Base-by-base conservation (phyloP, 2,329 filamentous ascomycete genomes). In the Aspergillus fumigatus region DNA sequence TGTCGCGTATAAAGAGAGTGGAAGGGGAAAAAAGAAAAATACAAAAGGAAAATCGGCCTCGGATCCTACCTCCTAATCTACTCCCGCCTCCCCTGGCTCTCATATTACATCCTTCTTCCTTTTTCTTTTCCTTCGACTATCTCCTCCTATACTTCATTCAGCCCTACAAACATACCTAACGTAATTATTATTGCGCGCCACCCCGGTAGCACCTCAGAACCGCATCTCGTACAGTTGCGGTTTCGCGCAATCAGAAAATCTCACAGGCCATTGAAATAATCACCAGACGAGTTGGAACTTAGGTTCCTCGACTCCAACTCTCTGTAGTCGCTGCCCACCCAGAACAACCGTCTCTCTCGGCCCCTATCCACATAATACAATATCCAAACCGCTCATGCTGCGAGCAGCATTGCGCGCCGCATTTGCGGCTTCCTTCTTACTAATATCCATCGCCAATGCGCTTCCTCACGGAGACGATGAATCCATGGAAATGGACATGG, bases 381-480 rank as follows among this genome's bases (percentile, higher is more conserved):
- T 47, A 47, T 25, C 3, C 43, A 47, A 17, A 25, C 14, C 45
- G 41, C 50, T 45, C 51, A 73, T 73, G 70, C 62, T 65, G 58
- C 60, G 56, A 49, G 56, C 60, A 59, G 56, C 56, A 55, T 59
- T 61, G 56, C 67, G 57, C 48, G 62, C 63, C 61, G 66, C 70
- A 32, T 59, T 71, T 19, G 67, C 62, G 57, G 69, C 66, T 48
- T 56, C 64, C 23, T 60, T 67, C 23, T 55, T 73, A n/a, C 53
- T 75, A 38, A 66, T 63, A 29, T 63, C 67, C 9, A 56, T 69
- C 35, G 68, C 65, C 41, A 70, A 64, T 53, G 72, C 67, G 23
- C 53, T 71, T 47, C 65, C 73, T 8, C 73, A 75, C 55, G 68
- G 68, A 38, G 68, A 70, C 50, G 68, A 71, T 50, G 67, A 67